These are phyloP conservation scores for Craspedostauros australis DNA, from an alignment of 108 stramenopile species.

Conservation along the genomic window DNA sequence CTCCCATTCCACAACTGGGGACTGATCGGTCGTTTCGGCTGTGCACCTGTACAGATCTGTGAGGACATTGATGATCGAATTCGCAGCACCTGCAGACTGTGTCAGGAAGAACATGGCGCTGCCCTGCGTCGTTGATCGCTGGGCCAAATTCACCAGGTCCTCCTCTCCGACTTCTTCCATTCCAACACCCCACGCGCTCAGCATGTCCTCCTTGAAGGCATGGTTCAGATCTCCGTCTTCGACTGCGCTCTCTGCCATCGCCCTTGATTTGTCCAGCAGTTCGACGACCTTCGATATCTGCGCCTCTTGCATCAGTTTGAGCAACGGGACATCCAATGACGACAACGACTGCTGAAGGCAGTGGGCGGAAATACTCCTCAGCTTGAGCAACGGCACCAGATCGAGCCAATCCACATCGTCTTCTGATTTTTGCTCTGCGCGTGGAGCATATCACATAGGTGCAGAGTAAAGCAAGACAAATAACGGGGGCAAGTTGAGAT, in stretches of 20 bases:
- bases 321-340: slow-evolving; percentile 25
- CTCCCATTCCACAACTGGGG: slow-evolving; percentile 50
- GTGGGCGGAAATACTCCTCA: slow-evolving; percentile 63
- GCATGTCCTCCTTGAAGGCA: slow-evolving; percentile 75
- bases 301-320: slow-evolving; percentile 24
- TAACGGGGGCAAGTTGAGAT: too few relatives aligned
- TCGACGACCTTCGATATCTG: slow-evolving; percentile 40
- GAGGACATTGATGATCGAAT: slow-evolving; percentile 53
- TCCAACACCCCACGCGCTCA: slow-evolving; percentile 69
- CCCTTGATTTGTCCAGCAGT: slow-evolving; percentile 41
- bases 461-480: too few relatives aligned
- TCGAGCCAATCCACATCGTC: slow-evolving; percentile 15
- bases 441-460: too few relatives aligned
- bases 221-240: slow-evolving; percentile 55
- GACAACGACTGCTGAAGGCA: slow-evolving; percentile 62
- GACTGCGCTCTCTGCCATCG: slow-evolving; percentile 40
- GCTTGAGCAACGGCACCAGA: slow-evolving; percentile 51
- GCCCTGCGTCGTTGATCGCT: slow-evolving; percentile 53
- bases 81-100: slow-evolving; percentile 77
- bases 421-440: too few relatives aligned
- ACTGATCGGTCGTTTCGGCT: slow-evolving; percentile 2
- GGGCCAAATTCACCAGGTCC: slow-evolving; percentile 42
- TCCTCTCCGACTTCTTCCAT: slow-evolving; percentile 65
- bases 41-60: slow-evolving; percentile 41
- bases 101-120: slow-evolving; percentile 84